A percentile compares a stretch with the other conserved stretches of the same genome.
These are phyloP conservation scores for Hypoxylon sp. DNA, from an alignment of 2,329 filamentous ascomycete genomes.

Conservation along the genomic window DNA sequence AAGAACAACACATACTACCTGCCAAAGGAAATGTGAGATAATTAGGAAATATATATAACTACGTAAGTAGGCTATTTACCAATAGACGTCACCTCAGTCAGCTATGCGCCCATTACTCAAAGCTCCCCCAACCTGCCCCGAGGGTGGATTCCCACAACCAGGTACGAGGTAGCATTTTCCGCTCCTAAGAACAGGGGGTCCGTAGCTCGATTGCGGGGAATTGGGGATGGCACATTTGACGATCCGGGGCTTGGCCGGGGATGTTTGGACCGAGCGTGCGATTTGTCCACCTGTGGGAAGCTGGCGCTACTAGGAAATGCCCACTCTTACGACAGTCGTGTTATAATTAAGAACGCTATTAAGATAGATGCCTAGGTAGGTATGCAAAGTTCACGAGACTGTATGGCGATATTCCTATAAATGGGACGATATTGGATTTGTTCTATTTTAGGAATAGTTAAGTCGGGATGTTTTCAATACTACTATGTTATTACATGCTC, in stretches of 20 bases:
- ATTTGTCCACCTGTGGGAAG: constrained; percentile 32
- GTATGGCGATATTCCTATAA: too few species aligned
- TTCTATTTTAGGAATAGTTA: too few species aligned
- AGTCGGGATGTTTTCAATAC: too few species aligned
- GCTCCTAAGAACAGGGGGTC: constrained; percentile 13
- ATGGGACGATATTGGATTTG: too few species aligned
- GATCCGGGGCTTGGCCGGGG: too few species aligned
- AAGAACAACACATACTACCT: not conserved
- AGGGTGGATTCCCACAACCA: constrained; percentile 4
- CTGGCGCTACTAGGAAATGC: not conserved
- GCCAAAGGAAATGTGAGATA: too few species aligned
- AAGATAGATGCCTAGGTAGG: too few species aligned
- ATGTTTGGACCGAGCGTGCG: constrained; percentile 25
- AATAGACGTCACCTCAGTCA: constrained; percentile 17
- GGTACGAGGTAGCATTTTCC: constrained; percentile 34
- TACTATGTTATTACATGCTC: too few species aligned
- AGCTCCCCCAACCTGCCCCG: constrained; percentile 9
- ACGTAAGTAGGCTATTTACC: too few species aligned
- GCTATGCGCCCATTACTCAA: not conserved
- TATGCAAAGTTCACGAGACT: too few species aligned
- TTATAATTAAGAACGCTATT: constrained; percentile 11
- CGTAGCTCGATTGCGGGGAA: constrained; percentile 24
- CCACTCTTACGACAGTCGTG: not conserved
- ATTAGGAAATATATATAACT: too few species aligned
- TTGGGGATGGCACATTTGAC: constrained; percentile 22